Conservation (phyloP, 1,139 yeast genomes). For the Kurtzmaniella natalensis region DNA sequence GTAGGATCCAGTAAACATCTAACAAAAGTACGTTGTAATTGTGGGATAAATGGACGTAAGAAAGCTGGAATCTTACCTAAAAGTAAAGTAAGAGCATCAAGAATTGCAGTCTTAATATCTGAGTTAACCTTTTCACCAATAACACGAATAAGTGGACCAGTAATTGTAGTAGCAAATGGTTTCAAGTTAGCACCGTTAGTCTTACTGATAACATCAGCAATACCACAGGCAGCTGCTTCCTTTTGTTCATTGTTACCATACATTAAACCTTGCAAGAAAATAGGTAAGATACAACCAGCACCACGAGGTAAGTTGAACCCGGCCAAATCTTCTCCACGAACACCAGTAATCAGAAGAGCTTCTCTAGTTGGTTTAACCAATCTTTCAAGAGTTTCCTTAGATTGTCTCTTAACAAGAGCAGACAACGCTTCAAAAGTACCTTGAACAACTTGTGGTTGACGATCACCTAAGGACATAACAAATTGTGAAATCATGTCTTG, state of each 20-base stretch:
- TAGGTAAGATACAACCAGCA: constrained; percentile 82
- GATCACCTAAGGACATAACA: constrained; percentile 70
- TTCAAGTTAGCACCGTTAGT: constrained; percentile 79
- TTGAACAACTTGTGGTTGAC: constrained; percentile 50
- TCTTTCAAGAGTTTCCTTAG: constrained; percentile 70
- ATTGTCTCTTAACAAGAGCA: constrained; percentile 64
- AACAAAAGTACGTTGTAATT: constrained; percentile 93
- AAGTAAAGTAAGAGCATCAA: constrained; percentile 75
- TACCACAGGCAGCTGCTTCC: constrained; percentile 82
- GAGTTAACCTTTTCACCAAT: constrained; percentile 92
- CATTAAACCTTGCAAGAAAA: constrained; percentile 93
- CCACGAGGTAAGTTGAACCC: constrained; percentile 84
- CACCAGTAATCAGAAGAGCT: constrained; percentile 65
- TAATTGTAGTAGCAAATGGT: constrained; percentile 87
- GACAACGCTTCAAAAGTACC: constrained; percentile 67
- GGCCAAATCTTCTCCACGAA: constrained; percentile 59
- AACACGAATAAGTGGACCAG: constrained; percentile 97
- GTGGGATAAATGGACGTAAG: constrained; percentile 94
- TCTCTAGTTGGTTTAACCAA: constrained; percentile 76
- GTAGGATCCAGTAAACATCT: constrained; percentile 78
- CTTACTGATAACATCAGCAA: constrained; percentile 81
- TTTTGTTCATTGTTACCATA: constrained; percentile 83
- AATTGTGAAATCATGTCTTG: constrained; percentile 73
- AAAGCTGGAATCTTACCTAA: constrained; percentile 84
- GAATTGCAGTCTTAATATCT: constrained; percentile 88